Percentiles rank a stretch among this genome's conserved stretches.
Conservation (phyloP, 139 green algal species). For the Tetraselmis striata region DNA sequence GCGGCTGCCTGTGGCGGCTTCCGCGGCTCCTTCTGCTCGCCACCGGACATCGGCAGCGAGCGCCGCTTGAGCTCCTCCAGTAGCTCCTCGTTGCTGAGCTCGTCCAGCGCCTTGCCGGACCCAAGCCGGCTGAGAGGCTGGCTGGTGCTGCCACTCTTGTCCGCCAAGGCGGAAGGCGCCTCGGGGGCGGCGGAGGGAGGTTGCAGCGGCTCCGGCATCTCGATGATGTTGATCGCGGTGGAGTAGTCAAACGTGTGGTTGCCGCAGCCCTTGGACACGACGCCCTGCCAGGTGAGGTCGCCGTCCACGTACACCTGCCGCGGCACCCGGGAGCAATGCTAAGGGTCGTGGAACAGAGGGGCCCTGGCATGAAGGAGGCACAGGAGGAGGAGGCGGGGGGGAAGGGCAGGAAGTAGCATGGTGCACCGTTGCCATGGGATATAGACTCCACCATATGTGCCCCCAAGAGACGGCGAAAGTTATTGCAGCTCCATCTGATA, state of each 20-base stretch:
- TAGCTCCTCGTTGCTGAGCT: constrained; percentile 8
- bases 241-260: constrained; percentile 2
- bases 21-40: too few relatives aligned
- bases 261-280: neutral
- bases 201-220: neutral
- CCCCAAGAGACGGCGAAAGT: too few relatives aligned
- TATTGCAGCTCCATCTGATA: too few relatives aligned
- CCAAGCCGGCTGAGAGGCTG: neutral
- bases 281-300: neutral
- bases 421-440: too few relatives aligned
- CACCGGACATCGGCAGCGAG: neutral
- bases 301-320: constrained; percentile 1
- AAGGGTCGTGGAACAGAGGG: too few relatives aligned
- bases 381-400: too few relatives aligned
- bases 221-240: neutral
- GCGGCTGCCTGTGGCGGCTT: too few relatives aligned
- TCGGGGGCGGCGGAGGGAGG: neutral
- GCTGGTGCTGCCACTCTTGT: neutral
- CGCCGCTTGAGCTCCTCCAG: constrained; percentile 6
- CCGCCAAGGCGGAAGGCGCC: too few relatives aligned
- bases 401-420: too few relatives aligned
- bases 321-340: too few relatives aligned
- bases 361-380: too few relatives aligned
- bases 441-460: too few relatives aligned
- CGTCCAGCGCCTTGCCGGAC: neutral